Conservation (phyloP, 805 yeast genomes). For the Candida succiphila region DNA sequence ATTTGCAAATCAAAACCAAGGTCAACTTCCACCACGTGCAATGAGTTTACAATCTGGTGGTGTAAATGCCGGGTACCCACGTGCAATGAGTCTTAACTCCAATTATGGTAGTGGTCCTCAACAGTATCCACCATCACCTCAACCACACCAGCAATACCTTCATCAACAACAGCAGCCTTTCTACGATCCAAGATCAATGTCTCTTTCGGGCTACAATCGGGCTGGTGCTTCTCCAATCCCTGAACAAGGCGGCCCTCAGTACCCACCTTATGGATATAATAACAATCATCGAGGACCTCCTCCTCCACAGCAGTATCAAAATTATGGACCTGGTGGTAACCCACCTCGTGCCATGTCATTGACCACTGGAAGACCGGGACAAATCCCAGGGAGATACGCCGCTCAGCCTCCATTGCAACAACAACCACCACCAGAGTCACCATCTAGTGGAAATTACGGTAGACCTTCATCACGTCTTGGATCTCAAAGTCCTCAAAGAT, state of each 20-base stretch:
- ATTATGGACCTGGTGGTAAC: slow-evolving; percentile 2
- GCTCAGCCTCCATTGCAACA: slow-evolving; percentile 4
- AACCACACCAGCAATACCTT: too few relatives aligned
- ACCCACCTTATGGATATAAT: neutral
- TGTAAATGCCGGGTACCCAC: slow-evolving; percentile 9
- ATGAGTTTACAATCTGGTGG: slow-evolving; percentile 19
- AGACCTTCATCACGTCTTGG: too few relatives aligned
- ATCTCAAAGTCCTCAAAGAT: too few relatives aligned
- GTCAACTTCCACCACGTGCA: slow-evolving; percentile 19
- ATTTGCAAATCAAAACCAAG: neutral
- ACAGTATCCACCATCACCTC: slow-evolving; percentile 1
- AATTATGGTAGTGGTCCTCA: slow-evolving; percentile 5
- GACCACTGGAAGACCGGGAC: slow-evolving; percentile 6
- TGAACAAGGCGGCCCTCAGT: neutral
- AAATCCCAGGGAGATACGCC: slow-evolving; percentile 2
- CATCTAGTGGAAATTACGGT: neutral
- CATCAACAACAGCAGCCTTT: slow-evolving; percentile 34
- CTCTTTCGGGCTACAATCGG: too few relatives aligned
- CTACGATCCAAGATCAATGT: slow-evolving; percentile 11
- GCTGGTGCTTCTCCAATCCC: slow-evolving; percentile 1
- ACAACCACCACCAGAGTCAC: neutral
- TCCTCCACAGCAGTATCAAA: slow-evolving; percentile 12
- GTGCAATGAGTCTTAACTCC: slow-evolving; percentile 19
- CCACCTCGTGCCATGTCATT: slow-evolving; percentile 24
- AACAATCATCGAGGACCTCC: slow-evolving; percentile 3